Conservation (phyloP, 768 basidiomycete genomes). For the Naematelia aurantialba region DNA sequence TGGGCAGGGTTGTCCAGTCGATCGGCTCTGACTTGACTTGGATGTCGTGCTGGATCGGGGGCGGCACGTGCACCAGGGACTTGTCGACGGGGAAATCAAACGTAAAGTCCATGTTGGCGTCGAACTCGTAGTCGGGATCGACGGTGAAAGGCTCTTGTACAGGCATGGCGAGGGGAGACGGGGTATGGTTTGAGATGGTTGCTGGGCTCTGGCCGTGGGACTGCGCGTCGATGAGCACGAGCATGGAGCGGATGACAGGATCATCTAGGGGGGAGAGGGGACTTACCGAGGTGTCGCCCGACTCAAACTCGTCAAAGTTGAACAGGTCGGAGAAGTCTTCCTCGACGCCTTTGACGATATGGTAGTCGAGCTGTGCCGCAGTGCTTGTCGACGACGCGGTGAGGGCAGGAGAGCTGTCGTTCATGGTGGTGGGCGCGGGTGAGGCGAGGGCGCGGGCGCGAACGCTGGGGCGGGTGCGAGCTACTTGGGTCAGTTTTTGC, state of each 20-base stretch:
- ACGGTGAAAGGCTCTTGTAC: conserved; percentile 1
- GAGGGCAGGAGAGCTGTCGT: conserved; percentile 11
- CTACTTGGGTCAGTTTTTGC: no score
- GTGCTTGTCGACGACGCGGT: conserved; percentile 24
- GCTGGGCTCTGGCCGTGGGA: conserved; percentile 31
- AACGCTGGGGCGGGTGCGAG: no score
- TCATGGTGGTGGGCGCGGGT: conserved; percentile 5
- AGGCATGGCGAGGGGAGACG: conserved; percentile 19
- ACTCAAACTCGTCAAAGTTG: conserved; percentile 39
- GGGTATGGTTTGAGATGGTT: conserved; percentile 40
- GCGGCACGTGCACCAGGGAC: conserved; percentile 2
- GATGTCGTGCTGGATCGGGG: conserved; percentile 5
- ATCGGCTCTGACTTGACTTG: conserved; percentile 39
- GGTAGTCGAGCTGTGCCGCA: conserved; percentile 6
- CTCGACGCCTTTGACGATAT: conserved; percentile 14
- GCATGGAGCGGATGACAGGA: conserved; percentile 11
- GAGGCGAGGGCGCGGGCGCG: no score
- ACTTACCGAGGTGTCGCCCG: conserved; percentile 16
- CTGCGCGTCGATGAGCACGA: not conserved
- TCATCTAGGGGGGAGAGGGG: no score
- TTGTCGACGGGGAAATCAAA: conserved; percentile 20
- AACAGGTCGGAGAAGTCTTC: conserved; percentile 21
- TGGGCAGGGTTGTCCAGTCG: conserved; percentile 20
- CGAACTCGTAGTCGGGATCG: not conserved
- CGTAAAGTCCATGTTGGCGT: conserved; percentile 15